Conservation (phyloP, 352 stramenopile species). For the Thraustochytrium sp. region DNA sequence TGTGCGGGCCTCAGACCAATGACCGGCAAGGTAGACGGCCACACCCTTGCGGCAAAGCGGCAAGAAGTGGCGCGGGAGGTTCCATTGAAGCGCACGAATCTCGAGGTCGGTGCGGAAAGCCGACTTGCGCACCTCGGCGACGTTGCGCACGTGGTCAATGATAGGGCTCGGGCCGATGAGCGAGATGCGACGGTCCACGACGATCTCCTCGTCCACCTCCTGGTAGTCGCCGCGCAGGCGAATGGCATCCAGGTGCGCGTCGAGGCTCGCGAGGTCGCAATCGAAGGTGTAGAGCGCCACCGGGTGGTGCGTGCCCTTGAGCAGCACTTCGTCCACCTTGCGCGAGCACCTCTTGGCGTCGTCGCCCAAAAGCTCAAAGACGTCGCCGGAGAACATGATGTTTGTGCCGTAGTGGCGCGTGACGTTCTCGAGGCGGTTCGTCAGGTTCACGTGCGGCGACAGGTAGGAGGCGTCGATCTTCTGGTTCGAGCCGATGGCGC, state of each 20-base stretch:
- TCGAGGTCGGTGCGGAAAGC: constrained; percentile 48
- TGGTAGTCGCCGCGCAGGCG: not conserved
- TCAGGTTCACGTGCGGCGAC: constrained; percentile 95
- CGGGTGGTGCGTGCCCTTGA: constrained; percentile 89
- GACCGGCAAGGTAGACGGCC: constrained; percentile 42
- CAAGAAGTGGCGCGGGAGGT: constrained; percentile 41
- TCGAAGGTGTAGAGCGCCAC: constrained; percentile 90
- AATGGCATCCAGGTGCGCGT: constrained; percentile 18
- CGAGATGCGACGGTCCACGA: constrained; percentile 17
- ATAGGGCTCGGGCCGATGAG: constrained; percentile 47
- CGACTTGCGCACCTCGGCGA: constrained; percentile 40
- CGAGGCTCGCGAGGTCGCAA: constrained; percentile 35
- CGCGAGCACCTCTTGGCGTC: constrained; percentile 74
- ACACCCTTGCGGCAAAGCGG: constrained; percentile 42
- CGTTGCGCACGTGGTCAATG: constrained; percentile 25
- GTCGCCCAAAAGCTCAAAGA: constrained; percentile 84
- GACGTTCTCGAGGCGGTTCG: constrained; percentile 85
- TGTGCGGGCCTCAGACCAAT: constrained; percentile 46
- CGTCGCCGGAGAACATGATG: constrained; percentile 87
- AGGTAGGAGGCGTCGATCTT: constrained; percentile 98
- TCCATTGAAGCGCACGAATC: constrained; percentile 42
- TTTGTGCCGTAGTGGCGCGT: constrained; percentile 88
- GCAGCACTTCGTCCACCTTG: constrained; percentile 88
- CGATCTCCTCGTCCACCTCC: not conserved
- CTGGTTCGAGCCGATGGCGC: constrained; percentile 90